These are phyloP conservation scores for Cladophialophora psammophila DNA, from an alignment of 2,329 filamentous ascomycete species.

Conservation along the genomic window DNA sequence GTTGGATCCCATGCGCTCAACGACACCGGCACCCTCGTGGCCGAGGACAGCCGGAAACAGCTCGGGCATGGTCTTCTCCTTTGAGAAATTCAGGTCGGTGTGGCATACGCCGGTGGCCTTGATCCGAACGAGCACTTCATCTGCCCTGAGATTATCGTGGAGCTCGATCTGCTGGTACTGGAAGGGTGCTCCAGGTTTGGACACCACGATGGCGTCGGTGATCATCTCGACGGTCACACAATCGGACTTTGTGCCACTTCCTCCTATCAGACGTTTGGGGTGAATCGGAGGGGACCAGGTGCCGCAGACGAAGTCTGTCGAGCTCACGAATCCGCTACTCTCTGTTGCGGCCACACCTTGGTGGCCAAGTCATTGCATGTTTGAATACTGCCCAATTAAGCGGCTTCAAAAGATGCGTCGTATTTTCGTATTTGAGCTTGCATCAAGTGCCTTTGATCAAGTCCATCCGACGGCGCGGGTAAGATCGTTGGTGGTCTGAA, in stretches of 20 bases:
- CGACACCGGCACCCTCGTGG: constrained; percentile 62
- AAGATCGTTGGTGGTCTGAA: no score
- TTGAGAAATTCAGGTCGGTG: constrained; percentile 70
- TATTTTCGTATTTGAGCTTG: neutral
- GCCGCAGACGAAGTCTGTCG: neutral
- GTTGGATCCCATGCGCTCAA: constrained; percentile 59
- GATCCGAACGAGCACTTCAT: constrained; percentile 90
- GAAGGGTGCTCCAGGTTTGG: constrained; percentile 75
- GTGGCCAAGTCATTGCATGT: neutral
- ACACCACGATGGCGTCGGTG: constrained; percentile 75
- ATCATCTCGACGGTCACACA: constrained; percentile 12
- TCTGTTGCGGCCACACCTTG: neutral
- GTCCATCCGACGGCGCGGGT: no score
- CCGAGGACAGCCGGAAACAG: constrained; percentile 71
- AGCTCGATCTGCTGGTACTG: constrained; percentile 60
- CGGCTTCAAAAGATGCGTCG: neutral
- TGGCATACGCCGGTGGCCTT: constrained; percentile 91
- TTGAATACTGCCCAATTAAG: neutral
- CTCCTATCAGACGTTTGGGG: no score
- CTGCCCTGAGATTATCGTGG: constrained; percentile 79
- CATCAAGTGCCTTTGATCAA: neutral
- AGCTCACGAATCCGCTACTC: neutral
- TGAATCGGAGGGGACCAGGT: no score
- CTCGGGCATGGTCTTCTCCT: constrained; percentile 38
- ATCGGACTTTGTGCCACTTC: no score